These are phyloP conservation scores for Nasturtium officinale DNA, from an alignment of 345 rosid genomes.

Conservation along the genomic window DNA sequence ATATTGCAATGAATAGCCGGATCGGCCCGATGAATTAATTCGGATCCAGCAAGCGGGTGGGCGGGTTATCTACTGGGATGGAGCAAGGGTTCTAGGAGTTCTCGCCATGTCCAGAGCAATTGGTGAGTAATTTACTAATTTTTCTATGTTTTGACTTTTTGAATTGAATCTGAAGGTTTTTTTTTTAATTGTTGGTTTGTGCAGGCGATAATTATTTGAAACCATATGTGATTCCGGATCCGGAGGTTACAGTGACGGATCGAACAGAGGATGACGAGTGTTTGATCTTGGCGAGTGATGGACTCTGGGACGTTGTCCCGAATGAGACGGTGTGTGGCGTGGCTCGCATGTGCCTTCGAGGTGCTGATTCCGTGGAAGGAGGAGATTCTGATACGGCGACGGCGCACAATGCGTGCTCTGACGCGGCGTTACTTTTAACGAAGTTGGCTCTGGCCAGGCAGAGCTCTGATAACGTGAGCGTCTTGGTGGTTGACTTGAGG, in stretches of 20 bases:
- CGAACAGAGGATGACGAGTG: slow-evolving; percentile 78
- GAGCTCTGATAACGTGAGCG: slow-evolving; percentile 88
- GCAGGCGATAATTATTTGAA: slow-evolving; percentile 85
- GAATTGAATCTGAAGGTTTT: not conserved
- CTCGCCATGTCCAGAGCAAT: slow-evolving; percentile 93
- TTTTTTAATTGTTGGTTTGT: not conserved
- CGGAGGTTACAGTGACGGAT: slow-evolving; percentile 71
- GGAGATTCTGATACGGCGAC: slow-evolving; percentile 11
- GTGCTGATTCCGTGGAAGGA: slow-evolving; percentile 8
- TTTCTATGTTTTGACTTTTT: not conserved
- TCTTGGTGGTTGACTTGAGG: slow-evolving; percentile 81
- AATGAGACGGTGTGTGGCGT: slow-evolving; percentile 82
- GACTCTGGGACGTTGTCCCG: slow-evolving; percentile 93
- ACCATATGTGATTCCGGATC: slow-evolving; percentile 84
- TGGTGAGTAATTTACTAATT: slow-evolving; percentile 45
- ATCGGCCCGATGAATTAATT: slow-evolving; percentile 76
- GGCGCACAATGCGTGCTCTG: slow-evolving; percentile 65
- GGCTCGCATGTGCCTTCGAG: slow-evolving; percentile 65
- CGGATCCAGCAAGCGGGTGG: slow-evolving; percentile 81
- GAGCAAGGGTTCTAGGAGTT: slow-evolving; percentile 83
- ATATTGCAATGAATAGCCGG: slow-evolving; percentile 56
- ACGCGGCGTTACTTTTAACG: slow-evolving; percentile 69
- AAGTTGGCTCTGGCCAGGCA: slow-evolving; percentile 82
- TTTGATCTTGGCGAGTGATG: slow-evolving; percentile 80
- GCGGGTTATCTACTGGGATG: slow-evolving; percentile 89